These are phyloP conservation scores for Cladosporium sp. DNA, from an alignment of 2,329 filamentous ascomycete species.

Conservation along the genomic window DNA sequence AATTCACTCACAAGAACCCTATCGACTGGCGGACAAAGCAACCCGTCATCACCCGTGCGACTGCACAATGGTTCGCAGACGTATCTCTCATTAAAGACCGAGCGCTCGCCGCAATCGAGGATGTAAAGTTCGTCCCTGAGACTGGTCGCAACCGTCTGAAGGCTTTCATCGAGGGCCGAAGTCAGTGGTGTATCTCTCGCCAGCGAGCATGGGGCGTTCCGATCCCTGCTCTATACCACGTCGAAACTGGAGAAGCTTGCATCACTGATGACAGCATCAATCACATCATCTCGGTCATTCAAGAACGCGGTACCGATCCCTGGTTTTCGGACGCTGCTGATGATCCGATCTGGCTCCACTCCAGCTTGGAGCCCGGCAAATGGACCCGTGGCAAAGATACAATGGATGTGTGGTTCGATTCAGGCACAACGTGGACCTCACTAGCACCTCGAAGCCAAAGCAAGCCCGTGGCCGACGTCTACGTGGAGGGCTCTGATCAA, in stretches of 20 bases:
- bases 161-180: slow-evolving; percentile 83
- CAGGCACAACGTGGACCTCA: slow-evolving; percentile 85
- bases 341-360: slow-evolving; percentile 75
- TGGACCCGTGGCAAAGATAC: slow-evolving; percentile 84
- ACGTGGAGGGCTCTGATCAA: slow-evolving; percentile 92
- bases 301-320: slow-evolving; percentile 77
- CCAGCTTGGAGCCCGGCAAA: slow-evolving; percentile 56
- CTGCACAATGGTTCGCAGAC: slow-evolving; percentile 97
- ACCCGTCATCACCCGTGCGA: slow-evolving; percentile 87
- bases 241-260: slow-evolving; percentile 62
- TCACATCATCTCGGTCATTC: slow-evolving; percentile 79
- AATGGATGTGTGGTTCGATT: slow-evolving; percentile 99
- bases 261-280: slow-evolving; percentile 76
- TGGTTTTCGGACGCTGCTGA: slow-evolving; percentile 87
- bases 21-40: slow-evolving; percentile 97
- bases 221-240: slow-evolving; percentile 83
- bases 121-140: slow-evolving; percentile 77
- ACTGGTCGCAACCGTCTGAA: slow-evolving; percentile 72
- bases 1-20: slow-evolving; percentile 87
- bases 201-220: slow-evolving; percentile 96
- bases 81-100: slow-evolving; percentile 77
- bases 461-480: slow-evolving; percentile 70
- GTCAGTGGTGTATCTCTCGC: slow-evolving; percentile 96
- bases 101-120: slow-evolving; percentile 67
- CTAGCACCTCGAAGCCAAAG: slow-evolving; percentile 40